These are phyloP conservation scores for Kodamaea suecica DNA, from an alignment of 1,139 yeast genomes.

Conservation along the genomic window DNA sequence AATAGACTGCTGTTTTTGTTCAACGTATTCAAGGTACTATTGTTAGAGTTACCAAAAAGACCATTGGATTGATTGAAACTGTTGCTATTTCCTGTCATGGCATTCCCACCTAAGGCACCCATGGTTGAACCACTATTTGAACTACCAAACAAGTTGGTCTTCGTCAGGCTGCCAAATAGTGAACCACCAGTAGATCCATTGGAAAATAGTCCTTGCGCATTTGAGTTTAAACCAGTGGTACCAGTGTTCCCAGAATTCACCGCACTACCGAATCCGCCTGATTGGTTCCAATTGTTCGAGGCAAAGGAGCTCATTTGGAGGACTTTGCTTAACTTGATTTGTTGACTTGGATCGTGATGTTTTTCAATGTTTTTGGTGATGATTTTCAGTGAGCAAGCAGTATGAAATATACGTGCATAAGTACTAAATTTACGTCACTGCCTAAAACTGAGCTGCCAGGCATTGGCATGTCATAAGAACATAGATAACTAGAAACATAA, in stretches of 20 bases:
- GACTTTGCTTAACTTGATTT: not conserved
- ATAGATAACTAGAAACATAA: too few relatives aligned
- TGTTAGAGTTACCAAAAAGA: conserved; percentile 13
- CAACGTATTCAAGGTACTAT: conserved; percentile 3
- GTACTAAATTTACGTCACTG: too few relatives aligned
- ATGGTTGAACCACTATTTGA: conserved; percentile 2
- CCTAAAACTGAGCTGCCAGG: too few relatives aligned
- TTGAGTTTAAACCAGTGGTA: not conserved
- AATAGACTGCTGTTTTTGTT: not conserved
- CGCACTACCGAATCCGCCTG: conserved; percentile 25
- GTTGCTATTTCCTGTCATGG: not conserved
- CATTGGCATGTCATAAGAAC: too few relatives aligned
- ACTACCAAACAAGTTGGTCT: conserved; percentile 8
- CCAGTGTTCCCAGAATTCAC: conserved; percentile 14
- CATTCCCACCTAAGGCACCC: not conserved
- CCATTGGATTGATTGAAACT: conserved; percentile 9
- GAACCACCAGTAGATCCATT: conserved; percentile 5
- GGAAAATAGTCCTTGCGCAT: too few relatives aligned
- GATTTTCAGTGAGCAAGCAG: too few relatives aligned
- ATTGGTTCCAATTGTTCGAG: conserved; percentile 23
- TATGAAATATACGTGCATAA: too few relatives aligned
- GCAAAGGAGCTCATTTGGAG: conserved; percentile 2
- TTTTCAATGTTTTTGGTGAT: not conserved
- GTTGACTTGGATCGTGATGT: not conserved
- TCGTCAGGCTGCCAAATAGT: conserved; percentile 8